Base-by-base conservation (phyloP, 805 yeast genomes). In the Cyberlindnera xylosilytica region DNA sequence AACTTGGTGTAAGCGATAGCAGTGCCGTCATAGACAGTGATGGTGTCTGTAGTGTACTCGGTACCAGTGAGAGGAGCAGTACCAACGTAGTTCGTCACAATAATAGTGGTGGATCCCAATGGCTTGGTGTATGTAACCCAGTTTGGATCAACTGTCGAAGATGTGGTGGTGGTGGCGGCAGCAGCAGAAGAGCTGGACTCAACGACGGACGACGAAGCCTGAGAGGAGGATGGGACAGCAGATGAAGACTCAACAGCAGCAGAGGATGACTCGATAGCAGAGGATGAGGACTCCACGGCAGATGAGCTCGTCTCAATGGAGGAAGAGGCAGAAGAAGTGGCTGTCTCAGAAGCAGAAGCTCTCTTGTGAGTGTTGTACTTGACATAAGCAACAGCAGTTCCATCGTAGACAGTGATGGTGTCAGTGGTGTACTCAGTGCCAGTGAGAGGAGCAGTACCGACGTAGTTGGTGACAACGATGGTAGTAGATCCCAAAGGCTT, bases 51-150 rank as follows among this genome's bases (percentile, higher is more conserved):
- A 26, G 39, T 29, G 28, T 28, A 36, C 20, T 29, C 27, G 3
- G 39, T n/a, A n/a, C 39, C 39, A 18, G 34, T 28, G 26, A 28
- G 20, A 12, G 35, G 7, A 17, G 28, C 20, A 22, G 41, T 30
- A 31, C 41, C 41, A 13, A 17, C 23, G 36, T 38, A 38, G 22
- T 28, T 23, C 5, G 41, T 38, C 15, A 38, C 41, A 38, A 38
- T 28, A 13, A 38, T 38, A 17, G 41, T 38, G 31, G 36, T 31
- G 19, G 41, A 30, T 4, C 41, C 41, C 23, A 38, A 17, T 22
- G 15, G 4, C 36, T 38, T 38, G 31, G 35, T 38, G 31, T 38
- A 38, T 3, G 41, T 38, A 17, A 38, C 29, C 41, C 41, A 38
- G 24, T 22, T 10, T 12, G 24, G 28, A 5, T 31, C 30, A 31